A percentile compares a stretch with the other conserved stretches of the same genome.
These are phyloP conservation scores for Capsella bursapastoris DNA, from an alignment of 345 rosid genomes.

Conservation along the genomic window DNA sequence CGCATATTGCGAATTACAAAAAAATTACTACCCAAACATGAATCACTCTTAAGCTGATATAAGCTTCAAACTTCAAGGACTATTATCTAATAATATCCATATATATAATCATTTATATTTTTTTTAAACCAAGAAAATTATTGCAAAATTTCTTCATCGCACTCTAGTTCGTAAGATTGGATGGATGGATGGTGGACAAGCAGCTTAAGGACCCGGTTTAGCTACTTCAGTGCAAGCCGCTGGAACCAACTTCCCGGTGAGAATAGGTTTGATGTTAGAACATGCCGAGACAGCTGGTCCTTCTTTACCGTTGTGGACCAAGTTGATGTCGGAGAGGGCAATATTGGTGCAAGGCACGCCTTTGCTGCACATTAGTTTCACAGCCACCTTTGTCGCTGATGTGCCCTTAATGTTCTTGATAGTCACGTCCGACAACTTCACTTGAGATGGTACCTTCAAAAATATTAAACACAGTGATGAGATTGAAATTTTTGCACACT, in stretches of 20 bases:
- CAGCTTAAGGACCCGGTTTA: too few species aligned
- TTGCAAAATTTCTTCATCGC: too few species aligned
- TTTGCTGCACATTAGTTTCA: slow-evolving; percentile 53
- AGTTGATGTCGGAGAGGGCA: slow-evolving; percentile 46
- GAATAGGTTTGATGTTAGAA: slow-evolving; percentile 48
- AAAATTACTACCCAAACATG: background rate
- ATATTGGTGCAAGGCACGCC: slow-evolving; percentile 50
- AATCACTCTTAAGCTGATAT: too few species aligned
- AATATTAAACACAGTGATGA: background rate
- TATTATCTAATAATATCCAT: too few species aligned
- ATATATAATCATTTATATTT: too few species aligned
- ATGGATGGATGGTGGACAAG: too few species aligned
- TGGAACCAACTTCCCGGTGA: slow-evolving; percentile 25
- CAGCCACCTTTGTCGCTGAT: slow-evolving; percentile 45
- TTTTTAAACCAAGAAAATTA: too few species aligned
- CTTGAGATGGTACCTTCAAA: slow-evolving; percentile 44
- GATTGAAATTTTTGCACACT: background rate
- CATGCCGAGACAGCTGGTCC: slow-evolving; percentile 50
- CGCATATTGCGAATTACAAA: background rate
- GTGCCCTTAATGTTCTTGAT: slow-evolving; percentile 61
- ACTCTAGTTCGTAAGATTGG: too few species aligned
- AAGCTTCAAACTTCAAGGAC: too few species aligned
- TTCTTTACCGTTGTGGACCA: slow-evolving; percentile 42
- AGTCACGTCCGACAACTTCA: slow-evolving; percentile 49
- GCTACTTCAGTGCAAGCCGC: slow-evolving; percentile 33